Percentiles rank a stretch among this genome's conserved stretches.
These are phyloP conservation scores for Scedosporium apiospermum DNA, from an alignment of 2,329 filamentous ascomycete genomes.

Conservation along the genomic window DNA sequence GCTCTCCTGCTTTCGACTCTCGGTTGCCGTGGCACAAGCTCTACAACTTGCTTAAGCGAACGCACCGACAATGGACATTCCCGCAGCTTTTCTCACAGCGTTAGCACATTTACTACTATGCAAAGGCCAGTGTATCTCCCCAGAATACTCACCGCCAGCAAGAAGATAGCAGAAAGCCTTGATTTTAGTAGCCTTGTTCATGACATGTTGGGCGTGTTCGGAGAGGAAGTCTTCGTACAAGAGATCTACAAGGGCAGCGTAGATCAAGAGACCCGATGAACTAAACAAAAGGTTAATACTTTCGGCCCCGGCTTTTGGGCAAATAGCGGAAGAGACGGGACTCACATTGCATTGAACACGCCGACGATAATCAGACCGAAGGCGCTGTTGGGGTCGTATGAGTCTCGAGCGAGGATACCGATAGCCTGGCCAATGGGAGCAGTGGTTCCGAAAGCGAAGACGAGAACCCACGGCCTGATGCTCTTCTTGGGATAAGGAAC, in stretches of 20 bases:
- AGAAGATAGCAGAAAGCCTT: conserved; percentile 41
- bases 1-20: neutral
- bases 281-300: conserved; percentile 23
- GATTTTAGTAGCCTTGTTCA: conserved; percentile 44
- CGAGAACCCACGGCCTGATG: conserved; percentile 49
- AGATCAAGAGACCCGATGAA: conserved; percentile 51
- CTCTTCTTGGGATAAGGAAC: conserved; percentile 50
- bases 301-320: conserved; percentile 10
- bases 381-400: conserved; percentile 53
- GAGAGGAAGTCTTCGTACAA: conserved; percentile 58
- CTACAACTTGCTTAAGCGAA: conserved; percentile 24
- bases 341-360: conserved; percentile 55
- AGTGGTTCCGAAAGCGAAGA: conserved; percentile 53
- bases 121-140: neutral
- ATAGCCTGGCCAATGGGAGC: conserved; percentile 57
- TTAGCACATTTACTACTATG: neutral
- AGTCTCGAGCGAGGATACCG: conserved; percentile 44
- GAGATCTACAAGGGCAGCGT: conserved; percentile 53
- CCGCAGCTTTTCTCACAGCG: conserved; percentile 21
- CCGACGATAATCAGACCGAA: conserved; percentile 56
- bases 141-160: conserved; percentile 33
- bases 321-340: conserved; percentile 5
- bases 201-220: conserved; percentile 37
- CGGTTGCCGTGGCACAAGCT: neutral
- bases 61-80: conserved; percentile 37